Evolutionary conservation across 1,139 yeast genomes (phyloP), one percentile per base, ranked within the genome.

Genomic region (Lodderomyces orthopsilosis): DNA sequence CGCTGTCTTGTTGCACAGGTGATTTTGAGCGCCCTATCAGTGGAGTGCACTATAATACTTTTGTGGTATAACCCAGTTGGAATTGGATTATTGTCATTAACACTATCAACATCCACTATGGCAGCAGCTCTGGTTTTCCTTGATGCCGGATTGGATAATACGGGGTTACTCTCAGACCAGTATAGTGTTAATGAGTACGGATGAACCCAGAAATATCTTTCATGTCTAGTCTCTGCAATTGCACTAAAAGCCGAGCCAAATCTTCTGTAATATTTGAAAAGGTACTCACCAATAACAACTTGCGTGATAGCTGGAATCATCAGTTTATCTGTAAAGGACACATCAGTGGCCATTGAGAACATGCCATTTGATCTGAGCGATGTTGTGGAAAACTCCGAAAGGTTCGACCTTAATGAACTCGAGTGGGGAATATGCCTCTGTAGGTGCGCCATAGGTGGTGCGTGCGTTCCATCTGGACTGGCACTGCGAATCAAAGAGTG

Each of bases 141-240:
- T 6, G 75, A 74, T 1, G 83, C 68, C 12, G 90, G 86, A 52
- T 83, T 83, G 6, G 84, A 80, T 47, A 85, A 64, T 0, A 85
- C 86, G 2, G 98, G 98, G 57, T 87, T 88, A 9, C 81, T 76
- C 13, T 79, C 77, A 8, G 93, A 84, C 98, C 98, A 93, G 62
- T 89, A 90, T 45, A 93, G 72, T 0, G 96, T 88, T 67, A 89
- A 68, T 3, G 95, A 85, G 62, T 90, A 91, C 7, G 98, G 98
- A 65, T 93, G 96, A 35, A 93, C 82, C 98, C 98, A 93, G 75
- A 93, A 93, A 64, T 82, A 93, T 51, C 98, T 76, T 59, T 86
- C 94, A 58, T 93, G 98, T 47, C 98, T 78, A 41, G 78, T 79
- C 45, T 86, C 93, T 0, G 94, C 79, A 37, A 89, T 77, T 1